These are phyloP conservation scores for Annulohypoxylon moriforme DNA, from an alignment of 495 filamentous ascomycete species.

Conservation along the genomic window DNA sequence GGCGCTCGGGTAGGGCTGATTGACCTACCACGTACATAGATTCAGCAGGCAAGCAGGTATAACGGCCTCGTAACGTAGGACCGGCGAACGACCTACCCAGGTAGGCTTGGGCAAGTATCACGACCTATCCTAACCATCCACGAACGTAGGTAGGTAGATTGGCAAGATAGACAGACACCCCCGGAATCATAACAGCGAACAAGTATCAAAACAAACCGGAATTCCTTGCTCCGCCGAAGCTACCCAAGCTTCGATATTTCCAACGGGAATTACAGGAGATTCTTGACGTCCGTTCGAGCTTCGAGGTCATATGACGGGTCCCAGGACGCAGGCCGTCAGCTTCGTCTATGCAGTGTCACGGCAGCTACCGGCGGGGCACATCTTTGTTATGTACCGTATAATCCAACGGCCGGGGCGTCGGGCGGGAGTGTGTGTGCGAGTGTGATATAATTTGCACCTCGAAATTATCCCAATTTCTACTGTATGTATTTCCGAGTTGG, in stretches of 20 bases:
- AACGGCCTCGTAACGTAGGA: neutral
- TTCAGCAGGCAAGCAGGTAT: neutral
- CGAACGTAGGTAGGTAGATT: neutral
- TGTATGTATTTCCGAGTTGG: neutral
- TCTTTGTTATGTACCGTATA: neutral
- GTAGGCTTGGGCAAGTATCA: neutral
- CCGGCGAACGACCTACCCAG: neutral
- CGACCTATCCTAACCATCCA: neutral
- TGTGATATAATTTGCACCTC: neutral
- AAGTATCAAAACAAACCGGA: neutral
- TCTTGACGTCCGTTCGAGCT: neutral
- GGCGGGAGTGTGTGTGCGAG: neutral
- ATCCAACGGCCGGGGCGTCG: neutral
- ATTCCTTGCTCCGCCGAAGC: neutral
- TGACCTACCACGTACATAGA: neutral
- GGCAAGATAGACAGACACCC: neutral
- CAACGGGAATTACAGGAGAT: constrained; percentile 3
- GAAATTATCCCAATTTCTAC: neutral
- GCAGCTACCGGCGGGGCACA: neutral
- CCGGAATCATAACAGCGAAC: neutral
- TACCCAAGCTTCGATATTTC: neutral
- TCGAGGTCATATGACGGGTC: constrained; percentile 31
- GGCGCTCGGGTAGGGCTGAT: constrained; percentile 6
- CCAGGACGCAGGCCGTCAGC: constrained; percentile 26
- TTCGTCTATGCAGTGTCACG: constrained; percentile 33